These are phyloP conservation scores for Apiotrichum gamsii DNA, from an alignment of 1,284 basidiomycete genomes.

Conservation along the genomic window DNA sequence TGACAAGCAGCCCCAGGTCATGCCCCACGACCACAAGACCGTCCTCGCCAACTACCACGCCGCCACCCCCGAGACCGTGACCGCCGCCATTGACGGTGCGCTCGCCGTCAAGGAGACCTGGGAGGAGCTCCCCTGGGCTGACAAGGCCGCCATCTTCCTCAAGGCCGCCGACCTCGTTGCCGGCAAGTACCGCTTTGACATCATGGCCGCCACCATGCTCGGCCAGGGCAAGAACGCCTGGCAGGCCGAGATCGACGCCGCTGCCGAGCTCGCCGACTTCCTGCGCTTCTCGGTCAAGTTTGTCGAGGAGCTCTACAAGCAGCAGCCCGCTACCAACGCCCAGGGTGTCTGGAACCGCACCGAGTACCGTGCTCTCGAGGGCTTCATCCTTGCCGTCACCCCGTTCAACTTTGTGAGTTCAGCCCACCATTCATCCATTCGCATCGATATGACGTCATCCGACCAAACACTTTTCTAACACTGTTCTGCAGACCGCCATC, in stretches of 20 bases:
- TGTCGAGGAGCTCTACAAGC: conserved; percentile 86
- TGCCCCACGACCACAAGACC: conserved; percentile 76
- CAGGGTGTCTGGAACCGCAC: conserved; percentile 91
- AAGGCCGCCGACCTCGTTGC: conserved; percentile 92
- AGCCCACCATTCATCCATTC: too few species aligned
- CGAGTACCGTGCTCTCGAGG: conserved; percentile 94
- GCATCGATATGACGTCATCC: conserved; percentile 10
- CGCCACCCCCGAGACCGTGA: conserved; percentile 70
- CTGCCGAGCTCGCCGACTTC: conserved; percentile 93
- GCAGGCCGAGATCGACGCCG: conserved; percentile 99
- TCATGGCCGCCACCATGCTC: conserved; percentile 94
- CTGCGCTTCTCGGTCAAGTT: conserved; percentile 95
- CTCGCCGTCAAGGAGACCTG: conserved; percentile 79
- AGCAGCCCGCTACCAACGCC: conserved; percentile 83
- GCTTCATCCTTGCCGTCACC: conserved; percentile 93
- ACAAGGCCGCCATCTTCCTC: conserved; percentile 94
- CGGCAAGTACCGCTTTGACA: conserved; percentile 87
- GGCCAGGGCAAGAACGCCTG: conserved; percentile 99
- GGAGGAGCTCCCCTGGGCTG: conserved; percentile 93
- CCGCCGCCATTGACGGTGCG: conserved; percentile 78
- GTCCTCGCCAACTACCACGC: conserved; percentile 84
- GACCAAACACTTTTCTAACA: background rate
- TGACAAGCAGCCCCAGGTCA: conserved; percentile 66
- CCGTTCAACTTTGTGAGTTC: conserved; percentile 83
- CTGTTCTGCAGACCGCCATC: conserved; percentile 68